phyloP scores from a whole-genome alignment of 176 grass and related monocot species.

The Aechmea fasciata region DNA sequence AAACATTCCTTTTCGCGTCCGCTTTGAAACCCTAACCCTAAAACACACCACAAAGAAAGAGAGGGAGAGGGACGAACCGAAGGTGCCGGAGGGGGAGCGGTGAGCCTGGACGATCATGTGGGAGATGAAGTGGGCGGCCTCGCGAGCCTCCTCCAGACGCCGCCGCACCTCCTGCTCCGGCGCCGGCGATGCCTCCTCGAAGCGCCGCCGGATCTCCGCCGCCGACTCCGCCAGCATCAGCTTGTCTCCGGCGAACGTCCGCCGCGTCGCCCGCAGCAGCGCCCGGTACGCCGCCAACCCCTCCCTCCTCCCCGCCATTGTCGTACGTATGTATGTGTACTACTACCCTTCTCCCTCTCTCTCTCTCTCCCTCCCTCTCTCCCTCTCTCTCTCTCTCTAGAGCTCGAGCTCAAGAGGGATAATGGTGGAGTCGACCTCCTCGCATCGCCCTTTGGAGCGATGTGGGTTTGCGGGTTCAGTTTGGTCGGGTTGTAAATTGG shows the following conservation, averaged over 20 bases:
- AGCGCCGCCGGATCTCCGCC: conserved; percentile 79
- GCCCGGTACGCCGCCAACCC: conserved; percentile 67
- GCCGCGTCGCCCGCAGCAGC: conserved; percentile 67
- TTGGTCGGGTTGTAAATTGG: too few species aligned
- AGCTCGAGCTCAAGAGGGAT: too few species aligned
- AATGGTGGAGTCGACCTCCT: too few species aligned
- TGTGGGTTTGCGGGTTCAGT: too few species aligned
- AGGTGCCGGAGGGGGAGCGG: conserved; percentile 54
- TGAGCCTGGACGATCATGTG: conserved; percentile 87
- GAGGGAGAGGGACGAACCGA: conserved; percentile 32
- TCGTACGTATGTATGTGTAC: background rate
- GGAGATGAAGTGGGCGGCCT: conserved; percentile 82
- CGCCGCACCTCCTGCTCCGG: conserved; percentile 36
- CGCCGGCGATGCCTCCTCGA: conserved; percentile 52
- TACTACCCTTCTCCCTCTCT: too few species aligned
- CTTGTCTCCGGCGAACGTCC: conserved; percentile 71
- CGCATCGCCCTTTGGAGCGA: too few species aligned
- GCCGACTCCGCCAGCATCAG: conserved; percentile 74
- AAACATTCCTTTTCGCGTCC: too few species aligned
- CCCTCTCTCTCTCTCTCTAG: too few species aligned
- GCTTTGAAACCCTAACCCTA: too few species aligned
- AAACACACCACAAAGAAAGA: background rate
- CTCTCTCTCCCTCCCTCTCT: too few species aligned
- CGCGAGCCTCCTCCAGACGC: conserved; percentile 57
- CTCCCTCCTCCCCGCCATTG: conserved; percentile 31